A percentile compares a stretch with the other conserved stretches of the same genome.
These are phyloP conservation scores for Podospora sp. DNA, from an alignment of 495 filamentous ascomycete genomes.

Conservation along the genomic window DNA sequence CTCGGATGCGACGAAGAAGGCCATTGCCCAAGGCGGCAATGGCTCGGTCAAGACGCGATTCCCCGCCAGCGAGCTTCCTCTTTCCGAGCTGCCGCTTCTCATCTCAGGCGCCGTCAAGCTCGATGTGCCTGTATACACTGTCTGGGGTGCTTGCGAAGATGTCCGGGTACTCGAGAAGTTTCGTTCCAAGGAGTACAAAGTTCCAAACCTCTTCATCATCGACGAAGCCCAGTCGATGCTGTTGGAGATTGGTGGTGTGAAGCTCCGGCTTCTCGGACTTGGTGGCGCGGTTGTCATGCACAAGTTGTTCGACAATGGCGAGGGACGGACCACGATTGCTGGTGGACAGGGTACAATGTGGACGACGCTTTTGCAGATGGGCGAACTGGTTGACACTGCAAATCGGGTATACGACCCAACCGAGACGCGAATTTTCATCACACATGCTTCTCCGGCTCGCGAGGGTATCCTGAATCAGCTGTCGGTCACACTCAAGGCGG, in stretches of 20 bases:
- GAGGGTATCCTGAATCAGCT: conserved; percentile 98
- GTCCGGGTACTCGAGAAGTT: conserved; percentile 98
- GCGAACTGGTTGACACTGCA: conserved; percentile 95
- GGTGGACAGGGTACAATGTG: conserved; percentile 99
- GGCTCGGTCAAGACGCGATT: conserved; percentile 84
- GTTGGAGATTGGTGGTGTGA: conserved; percentile 91
- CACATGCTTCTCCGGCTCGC: conserved; percentile 93
- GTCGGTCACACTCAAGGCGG: conserved; percentile 94
- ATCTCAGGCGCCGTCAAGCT: conserved; percentile 85
- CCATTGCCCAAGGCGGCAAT: conserved; percentile 61
- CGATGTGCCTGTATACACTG: conserved; percentile 95
- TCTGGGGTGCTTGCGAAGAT: conserved; percentile 99
- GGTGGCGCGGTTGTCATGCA: conserved; percentile 99
- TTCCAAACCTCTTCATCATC: conserved; percentile 95
- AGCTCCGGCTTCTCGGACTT: conserved; percentile 89
- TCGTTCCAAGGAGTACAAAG: conserved; percentile 96
- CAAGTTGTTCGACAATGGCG: conserved; percentile 99
- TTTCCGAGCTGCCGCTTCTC: conserved; percentile 93
- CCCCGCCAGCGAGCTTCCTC: conserved; percentile 74
- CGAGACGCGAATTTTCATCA: conserved; percentile 97
- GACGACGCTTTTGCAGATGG: conserved; percentile 98
- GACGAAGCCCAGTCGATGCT: conserved; percentile 96
- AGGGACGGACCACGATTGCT: conserved; percentile 96
- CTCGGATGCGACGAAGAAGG: conserved; percentile 81
- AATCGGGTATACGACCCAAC: conserved; percentile 98